Evolutionary conservation across 2,329 filamentous ascomycete genomes (phyloP).

Genomic region (Aureobasidium leucospermi): DNA sequence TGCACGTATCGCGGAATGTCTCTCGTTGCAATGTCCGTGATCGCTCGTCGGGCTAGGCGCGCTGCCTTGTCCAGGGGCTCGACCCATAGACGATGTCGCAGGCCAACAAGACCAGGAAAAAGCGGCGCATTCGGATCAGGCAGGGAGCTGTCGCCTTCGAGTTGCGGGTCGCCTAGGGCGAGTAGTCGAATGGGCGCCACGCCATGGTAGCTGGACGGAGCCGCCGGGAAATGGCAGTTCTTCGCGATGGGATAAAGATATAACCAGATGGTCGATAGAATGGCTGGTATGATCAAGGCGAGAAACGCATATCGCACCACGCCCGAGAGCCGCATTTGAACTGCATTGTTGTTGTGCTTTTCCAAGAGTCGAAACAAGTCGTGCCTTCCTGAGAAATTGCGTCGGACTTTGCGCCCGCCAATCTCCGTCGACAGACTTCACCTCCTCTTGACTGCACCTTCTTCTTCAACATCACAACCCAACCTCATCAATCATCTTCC

Average conservation of each 20-base stretch:
- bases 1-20: conserved; percentile 63
- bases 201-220: not conserved
- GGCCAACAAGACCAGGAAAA: conserved; percentile 31
- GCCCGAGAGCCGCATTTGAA: conserved; percentile 44
- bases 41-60: conserved; percentile 14
- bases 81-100: conserved; percentile 6
- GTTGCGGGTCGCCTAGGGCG: conserved; percentile 82
- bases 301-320: conserved; percentile 40
- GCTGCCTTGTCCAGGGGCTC: conserved; percentile 12
- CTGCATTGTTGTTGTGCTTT: not conserved
- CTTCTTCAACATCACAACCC: not conserved
- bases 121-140: conserved; percentile 44
- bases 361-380: not conserved
- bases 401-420: not conserved
- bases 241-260: conserved; percentile 81
- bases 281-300: conserved; percentile 56
- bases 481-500: too few species aligned
- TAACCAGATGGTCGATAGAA: conserved; percentile 67
- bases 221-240: conserved; percentile 67
- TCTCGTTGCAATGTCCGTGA: conserved; percentile 28
- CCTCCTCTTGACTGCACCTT: not conserved
- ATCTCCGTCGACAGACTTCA: not conserved
- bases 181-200: conserved; percentile 76
- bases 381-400: conserved; percentile 2
- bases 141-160: conserved; percentile 85